Percentiles rank a stretch among this genome's conserved stretches.
Evolutionary conservation across 192 early-diverging fungal species (phyloP).

Genomic region (Coemansia guatemalensis): DNA sequence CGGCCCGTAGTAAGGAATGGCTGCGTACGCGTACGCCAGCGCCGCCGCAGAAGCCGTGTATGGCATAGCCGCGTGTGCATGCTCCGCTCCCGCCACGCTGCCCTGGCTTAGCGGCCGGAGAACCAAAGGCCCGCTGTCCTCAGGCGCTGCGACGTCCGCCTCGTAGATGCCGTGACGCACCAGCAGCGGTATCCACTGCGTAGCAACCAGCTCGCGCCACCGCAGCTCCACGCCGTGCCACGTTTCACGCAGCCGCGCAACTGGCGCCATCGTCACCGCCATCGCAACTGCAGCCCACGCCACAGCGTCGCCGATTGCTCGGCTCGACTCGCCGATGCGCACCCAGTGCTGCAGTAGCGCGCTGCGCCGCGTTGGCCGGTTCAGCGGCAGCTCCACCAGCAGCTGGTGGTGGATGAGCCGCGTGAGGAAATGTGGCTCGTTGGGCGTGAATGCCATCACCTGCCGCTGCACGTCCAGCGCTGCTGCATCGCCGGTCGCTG

Average conservation of each 20-base stretch:
- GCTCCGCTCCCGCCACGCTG: slow-evolving; percentile 12
- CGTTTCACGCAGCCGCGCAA: slow-evolving; percentile 65
- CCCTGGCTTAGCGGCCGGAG: slow-evolving; percentile 21
- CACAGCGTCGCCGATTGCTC: slow-evolving; percentile 61
- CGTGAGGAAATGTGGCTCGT: slow-evolving; percentile 71
- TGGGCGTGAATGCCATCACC: slow-evolving; percentile 55
- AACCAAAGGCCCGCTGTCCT: slow-evolving; percentile 22
- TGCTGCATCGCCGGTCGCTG: not conserved
- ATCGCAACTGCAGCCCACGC: slow-evolving; percentile 68
- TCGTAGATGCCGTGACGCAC: slow-evolving; percentile 57
- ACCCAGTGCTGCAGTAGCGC: slow-evolving; percentile 71
- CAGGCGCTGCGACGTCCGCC: slow-evolving; percentile 29
- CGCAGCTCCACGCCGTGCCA: slow-evolving; percentile 62
- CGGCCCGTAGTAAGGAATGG: slow-evolving; percentile 64
- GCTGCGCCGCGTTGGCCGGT: slow-evolving; percentile 49
- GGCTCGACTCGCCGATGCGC: slow-evolving; percentile 57
- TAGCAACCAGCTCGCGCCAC: slow-evolving; percentile 53
- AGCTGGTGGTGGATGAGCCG: slow-evolving; percentile 68
- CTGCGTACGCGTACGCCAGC: slow-evolving; percentile 22
- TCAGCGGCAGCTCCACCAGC: slow-evolving; percentile 58
- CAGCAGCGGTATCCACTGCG: slow-evolving; percentile 63
- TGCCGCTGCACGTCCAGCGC: slow-evolving; percentile 35
- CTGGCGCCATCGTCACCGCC: slow-evolving; percentile 64
- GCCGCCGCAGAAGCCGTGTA: slow-evolving; percentile 12
- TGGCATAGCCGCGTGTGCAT: slow-evolving; percentile 4